Percentiles rank a stretch among this genome's conserved stretches.
Conservation (phyloP, 192 early-diverging fungal genomes). For the Podochytrium sp. region DNA sequence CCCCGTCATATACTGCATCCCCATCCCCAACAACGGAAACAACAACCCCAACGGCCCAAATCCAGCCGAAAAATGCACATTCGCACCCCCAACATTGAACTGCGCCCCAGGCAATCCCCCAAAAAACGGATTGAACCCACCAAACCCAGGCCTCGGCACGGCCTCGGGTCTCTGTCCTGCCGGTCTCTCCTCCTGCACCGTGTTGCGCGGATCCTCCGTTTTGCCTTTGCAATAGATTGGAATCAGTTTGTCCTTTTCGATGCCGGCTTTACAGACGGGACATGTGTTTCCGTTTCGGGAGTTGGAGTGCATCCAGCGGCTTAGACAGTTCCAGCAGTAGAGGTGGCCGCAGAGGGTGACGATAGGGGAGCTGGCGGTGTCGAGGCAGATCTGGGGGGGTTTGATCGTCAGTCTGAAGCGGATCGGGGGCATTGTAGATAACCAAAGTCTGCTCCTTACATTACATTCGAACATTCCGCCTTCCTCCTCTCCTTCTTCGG, state of each 20-base stretch:
- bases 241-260: slow-evolving; percentile 45
- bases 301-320: slow-evolving; percentile 35
- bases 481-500: slow-evolving; percentile 35
- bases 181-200: slow-evolving; percentile 34
- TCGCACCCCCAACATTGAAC: slow-evolving; percentile 27
- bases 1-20: neutral
- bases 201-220: slow-evolving; percentile 37
- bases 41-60: slow-evolving; percentile 74
- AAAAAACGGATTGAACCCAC: slow-evolving; percentile 22
- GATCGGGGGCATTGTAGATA: neutral
- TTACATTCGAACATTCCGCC: slow-evolving; percentile 44
- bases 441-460: slow-evolving; percentile 31
- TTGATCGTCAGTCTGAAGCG: neutral
- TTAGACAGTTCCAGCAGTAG: slow-evolving; percentile 51
- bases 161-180: slow-evolving; percentile 40
- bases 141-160: slow-evolving; percentile 15
- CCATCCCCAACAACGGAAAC: slow-evolving; percentile 45
- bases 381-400: slow-evolving; percentile 28
- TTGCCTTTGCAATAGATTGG: slow-evolving; percentile 49
- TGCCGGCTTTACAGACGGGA: slow-evolving; percentile 53
- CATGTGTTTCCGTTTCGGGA: slow-evolving; percentile 37
- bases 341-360: slow-evolving; percentile 58
- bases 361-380: slow-evolving; percentile 50
- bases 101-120: slow-evolving; percentile 20
- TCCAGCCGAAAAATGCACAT: slow-evolving; percentile 51